phyloP scores from a whole-genome alignment of 768 basidiomycete species.

The Amylocystis lapponica region DNA sequence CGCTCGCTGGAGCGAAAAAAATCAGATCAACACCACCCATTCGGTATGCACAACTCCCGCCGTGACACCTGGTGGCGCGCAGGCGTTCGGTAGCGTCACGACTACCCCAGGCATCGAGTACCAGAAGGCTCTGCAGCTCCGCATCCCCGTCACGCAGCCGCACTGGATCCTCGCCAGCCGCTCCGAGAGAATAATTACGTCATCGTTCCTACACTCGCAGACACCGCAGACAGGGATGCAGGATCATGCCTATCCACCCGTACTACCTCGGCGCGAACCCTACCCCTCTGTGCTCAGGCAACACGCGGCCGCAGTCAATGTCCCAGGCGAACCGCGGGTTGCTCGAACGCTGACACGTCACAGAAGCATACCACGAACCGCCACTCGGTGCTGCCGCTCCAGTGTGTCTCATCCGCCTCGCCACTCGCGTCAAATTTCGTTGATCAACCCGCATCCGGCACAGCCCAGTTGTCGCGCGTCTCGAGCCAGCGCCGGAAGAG shows the following conservation, averaged over 20 bases:
- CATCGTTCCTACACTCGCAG: background rate
- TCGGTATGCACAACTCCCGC: conserved; percentile 94
- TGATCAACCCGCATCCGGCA: conserved; percentile 27
- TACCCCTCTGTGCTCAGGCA: conserved; percentile 34
- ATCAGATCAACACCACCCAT: conserved; percentile 97
- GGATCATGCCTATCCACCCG: conserved; percentile 81
- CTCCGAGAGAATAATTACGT: conserved; percentile 73
- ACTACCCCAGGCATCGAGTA: conserved; percentile 80
- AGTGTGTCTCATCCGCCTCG: conserved; percentile 35
- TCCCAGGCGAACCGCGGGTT: conserved; percentile 59
- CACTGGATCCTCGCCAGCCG: conserved; percentile 93
- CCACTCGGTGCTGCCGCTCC: conserved; percentile 63
- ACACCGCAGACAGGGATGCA: conserved; percentile 21
- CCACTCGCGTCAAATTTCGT: conserved; percentile 36
- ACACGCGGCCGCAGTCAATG: conserved; percentile 68
- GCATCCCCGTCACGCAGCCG: conserved; percentile 92
- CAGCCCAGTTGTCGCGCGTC: conserved; percentile 18
- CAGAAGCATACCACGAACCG: conserved; percentile 39
- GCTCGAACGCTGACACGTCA: conserved; percentile 25
- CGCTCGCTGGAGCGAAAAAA: conserved; percentile 86
- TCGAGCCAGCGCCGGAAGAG: conserved; percentile 53
- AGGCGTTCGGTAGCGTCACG: conserved; percentile 44
- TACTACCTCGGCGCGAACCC: conserved; percentile 77
- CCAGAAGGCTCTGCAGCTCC: conserved; percentile 89
- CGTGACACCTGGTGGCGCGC: conserved; percentile 53